Conservation (phyloP, 345 rosid genomes). For the Dipteronia sinensis region DNA sequence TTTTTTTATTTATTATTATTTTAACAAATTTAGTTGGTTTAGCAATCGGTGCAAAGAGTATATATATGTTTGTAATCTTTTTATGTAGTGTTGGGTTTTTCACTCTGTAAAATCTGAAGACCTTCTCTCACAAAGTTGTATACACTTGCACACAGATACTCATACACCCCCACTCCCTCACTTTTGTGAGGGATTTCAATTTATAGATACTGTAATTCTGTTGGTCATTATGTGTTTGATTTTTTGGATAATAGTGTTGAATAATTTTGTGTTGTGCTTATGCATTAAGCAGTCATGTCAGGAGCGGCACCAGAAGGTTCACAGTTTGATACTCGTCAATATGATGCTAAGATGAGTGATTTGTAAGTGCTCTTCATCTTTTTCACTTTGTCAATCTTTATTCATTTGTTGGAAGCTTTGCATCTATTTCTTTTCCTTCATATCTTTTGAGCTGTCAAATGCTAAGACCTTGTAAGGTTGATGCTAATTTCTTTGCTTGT, state of each 20-base stretch:
- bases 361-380: constrained; percentile 41
- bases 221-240: neutral
- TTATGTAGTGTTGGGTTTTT: no score
- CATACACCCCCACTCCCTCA: no score
- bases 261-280: constrained; percentile 1
- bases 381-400: neutral
- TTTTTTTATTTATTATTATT: no score
- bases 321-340: constrained; percentile 69
- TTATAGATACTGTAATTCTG: neutral
- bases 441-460: neutral
- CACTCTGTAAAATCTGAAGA: no score
- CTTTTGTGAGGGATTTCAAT: neutral
- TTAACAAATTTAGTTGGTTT: no score
- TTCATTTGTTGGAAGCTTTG: neutral
- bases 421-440: neutral
- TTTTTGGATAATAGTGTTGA: neutral
- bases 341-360: constrained; percentile 65
- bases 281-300: constrained; percentile 59
- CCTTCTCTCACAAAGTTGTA: no score
- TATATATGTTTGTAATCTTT: neutral
- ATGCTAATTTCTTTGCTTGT: constrained; percentile 14
- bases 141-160: no score
- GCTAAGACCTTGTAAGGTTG: neutral
- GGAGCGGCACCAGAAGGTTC: constrained; percentile 63
- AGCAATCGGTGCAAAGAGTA: neutral